Conservation (phyloP, 306 rosid species). For the Cucurbita ficifolia region DNA sequence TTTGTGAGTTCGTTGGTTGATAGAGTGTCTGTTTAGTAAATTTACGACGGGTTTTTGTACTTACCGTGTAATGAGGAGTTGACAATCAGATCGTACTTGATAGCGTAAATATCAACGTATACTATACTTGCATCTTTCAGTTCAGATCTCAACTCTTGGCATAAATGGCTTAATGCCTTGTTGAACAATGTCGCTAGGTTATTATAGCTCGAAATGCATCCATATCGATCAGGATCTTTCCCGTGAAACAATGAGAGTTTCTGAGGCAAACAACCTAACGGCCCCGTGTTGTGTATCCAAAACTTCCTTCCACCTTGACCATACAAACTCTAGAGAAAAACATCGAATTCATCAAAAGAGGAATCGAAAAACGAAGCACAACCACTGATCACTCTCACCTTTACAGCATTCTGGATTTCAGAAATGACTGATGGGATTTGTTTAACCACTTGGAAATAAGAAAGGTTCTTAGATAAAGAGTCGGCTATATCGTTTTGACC, state of each 20-base stretch:
- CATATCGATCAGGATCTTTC: slow-evolving; percentile 40
- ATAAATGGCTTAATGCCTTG: slow-evolving; percentile 32
- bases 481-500: slow-evolving; percentile 88
- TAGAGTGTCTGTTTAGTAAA: neutral
- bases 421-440: slow-evolving; percentile 43
- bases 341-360: neutral
- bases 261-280: slow-evolving; percentile 88
- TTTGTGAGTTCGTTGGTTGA: neutral
- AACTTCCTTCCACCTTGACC: slow-evolving; percentile 78
- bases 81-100: slow-evolving; percentile 61
- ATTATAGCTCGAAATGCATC: slow-evolving; percentile 64
- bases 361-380: neutral
- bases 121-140: slow-evolving; percentile 51
- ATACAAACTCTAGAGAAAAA: slow-evolving; percentile 37
- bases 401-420: slow-evolving; percentile 50
- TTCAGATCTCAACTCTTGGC: slow-evolving; percentile 32
- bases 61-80: slow-evolving; percentile 58
- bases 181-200: slow-evolving; percentile 63
- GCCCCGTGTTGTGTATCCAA: slow-evolving; percentile 95
- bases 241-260: slow-evolving; percentile 30
- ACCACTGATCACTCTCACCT: slow-evolving; percentile 20
- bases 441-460: slow-evolving; percentile 38
- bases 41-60: neutral
- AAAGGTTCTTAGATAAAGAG: slow-evolving; percentile 44
- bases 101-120: slow-evolving; percentile 61